Evolutionary conservation across 2,329 filamentous ascomycete species (phyloP).

Genomic region (Talaromyces verruculosus): DNA sequence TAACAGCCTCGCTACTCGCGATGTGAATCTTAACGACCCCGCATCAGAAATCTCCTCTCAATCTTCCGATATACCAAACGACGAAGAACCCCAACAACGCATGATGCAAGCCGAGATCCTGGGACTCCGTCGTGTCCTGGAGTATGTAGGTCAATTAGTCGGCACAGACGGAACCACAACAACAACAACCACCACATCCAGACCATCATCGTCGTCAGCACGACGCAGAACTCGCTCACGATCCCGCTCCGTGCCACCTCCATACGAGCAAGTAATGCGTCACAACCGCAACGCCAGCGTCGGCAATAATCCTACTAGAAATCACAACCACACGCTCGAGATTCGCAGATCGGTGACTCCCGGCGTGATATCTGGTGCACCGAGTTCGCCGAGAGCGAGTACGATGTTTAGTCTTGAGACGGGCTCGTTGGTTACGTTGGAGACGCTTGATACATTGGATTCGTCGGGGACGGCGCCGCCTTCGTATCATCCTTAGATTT

Average conservation of each 20-base stretch:
- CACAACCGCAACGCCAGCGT: not conserved
- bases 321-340: not conserved
- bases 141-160: conserved; percentile 53
- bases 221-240: conserved; percentile 26
- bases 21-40: not conserved
- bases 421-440: conserved; percentile 29
- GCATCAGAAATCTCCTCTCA: conserved; percentile 7
- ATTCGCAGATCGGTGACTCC: conserved; percentile 3
- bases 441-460: conserved; percentile 31
- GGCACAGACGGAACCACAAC: conserved; percentile 35
- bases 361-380: conserved; percentile 24
- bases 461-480: conserved; percentile 25
- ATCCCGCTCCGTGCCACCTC: conserved; percentile 10
- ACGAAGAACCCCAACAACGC: conserved; percentile 44
- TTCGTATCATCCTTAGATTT: conserved; percentile 22
- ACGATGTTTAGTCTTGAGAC: conserved; percentile 33
- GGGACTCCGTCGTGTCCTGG: conserved; percentile 53
- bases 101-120: conserved; percentile 52
- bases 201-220: not conserved
- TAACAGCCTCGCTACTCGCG: not conserved
- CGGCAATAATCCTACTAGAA: not conserved
- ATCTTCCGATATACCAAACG: not conserved
- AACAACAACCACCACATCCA: not conserved
- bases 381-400: conserved; percentile 30
- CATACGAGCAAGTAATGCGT: not conserved